These are phyloP conservation scores for Cyclotella atomus DNA, from an alignment of 108 stramenopile species.

Conservation along the genomic window DNA sequence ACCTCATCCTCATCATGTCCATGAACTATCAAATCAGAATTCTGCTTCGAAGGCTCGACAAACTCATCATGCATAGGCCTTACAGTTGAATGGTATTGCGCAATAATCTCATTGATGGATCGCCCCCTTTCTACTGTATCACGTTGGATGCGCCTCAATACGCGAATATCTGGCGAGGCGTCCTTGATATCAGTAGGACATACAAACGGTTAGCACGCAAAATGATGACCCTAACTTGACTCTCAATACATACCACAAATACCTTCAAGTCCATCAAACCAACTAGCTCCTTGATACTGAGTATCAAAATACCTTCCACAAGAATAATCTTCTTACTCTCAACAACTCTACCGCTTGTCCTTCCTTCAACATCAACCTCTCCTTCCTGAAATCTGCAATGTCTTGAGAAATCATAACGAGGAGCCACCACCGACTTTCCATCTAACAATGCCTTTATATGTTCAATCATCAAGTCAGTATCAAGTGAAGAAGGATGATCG, in stretches of 20 bases:
- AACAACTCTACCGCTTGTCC: conserved; percentile 43
- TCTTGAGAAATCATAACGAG: conserved; percentile 91
- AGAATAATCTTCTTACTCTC: conserved; percentile 76
- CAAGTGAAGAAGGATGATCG: conserved; percentile 95
- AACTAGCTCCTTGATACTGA: conserved; percentile 72
- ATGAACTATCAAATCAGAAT: conserved; percentile 90
- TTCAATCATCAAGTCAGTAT: conserved; percentile 84
- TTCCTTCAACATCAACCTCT: conserved; percentile 38
- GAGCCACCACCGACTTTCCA: conserved; percentile 77
- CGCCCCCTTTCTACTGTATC: conserved; percentile 88
- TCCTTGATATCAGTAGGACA: too few species aligned
- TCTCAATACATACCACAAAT: conserved; percentile 83
- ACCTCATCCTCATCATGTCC: conserved; percentile 47
- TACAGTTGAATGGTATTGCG: conserved; percentile 87
- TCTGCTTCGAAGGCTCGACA: conserved; percentile 90
- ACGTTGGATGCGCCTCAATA: conserved; percentile 83
- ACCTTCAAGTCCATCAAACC: conserved; percentile 91
- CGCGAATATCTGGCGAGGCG: conserved; percentile 82
- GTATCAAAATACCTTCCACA: conserved; percentile 94
- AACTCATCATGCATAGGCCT: conserved; percentile 94
- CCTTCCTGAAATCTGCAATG: conserved; percentile 78
- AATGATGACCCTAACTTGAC: too few species aligned
- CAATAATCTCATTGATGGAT: conserved; percentile 74
- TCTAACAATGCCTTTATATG: conserved; percentile 75
- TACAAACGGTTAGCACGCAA: neutral